Evolutionary conservation across 2,329 filamentous ascomycete species (phyloP), one percentile per base, ranked within the genome.

Genomic region (Colletotrichum somersetense): DNA sequence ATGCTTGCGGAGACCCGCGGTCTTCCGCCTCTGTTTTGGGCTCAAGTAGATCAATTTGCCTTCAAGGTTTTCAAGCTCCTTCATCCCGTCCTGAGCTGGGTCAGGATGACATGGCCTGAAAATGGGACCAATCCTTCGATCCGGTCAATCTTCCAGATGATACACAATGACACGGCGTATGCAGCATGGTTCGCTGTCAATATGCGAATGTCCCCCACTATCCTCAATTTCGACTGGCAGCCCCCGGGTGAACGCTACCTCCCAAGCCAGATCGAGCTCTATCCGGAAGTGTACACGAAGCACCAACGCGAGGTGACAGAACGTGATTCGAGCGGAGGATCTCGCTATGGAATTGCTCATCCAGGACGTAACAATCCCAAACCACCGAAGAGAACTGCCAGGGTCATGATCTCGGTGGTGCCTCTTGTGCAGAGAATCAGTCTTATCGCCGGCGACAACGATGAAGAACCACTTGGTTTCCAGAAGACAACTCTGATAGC

Each of bases 401-500:
- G 80, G n/a, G 76, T 81, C 44, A 81, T 81, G 71, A 78, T 82
- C n/a, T 77, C 76, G 2, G 75, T 77, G 2, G 71, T 73, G 1
- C 80, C 80, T 5, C 71, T 72, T 26, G 76, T 81, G 30, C 57
- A 74, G 53, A 76, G 75, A 16, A 66, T 77, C 71, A 76, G 64
- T 18, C 30, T 69, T 10, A 16, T 63, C 33, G 5, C 30, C 30
- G 72, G 68, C 6, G 68, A 65, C n/a, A 35, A 56, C 3, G 61
- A 73, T 26, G 66, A 62, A 33, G 40, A 65, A 20, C 23, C 59
- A 1, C 20, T 71, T 33, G 64, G 66, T 11, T 38, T 48, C 2
- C 46, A 68, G 12, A 76, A 77, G 8, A 77, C 76, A 55, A 77
- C 46, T 3, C 68, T 80, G 30, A 73, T 77, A 71, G 67, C 77